Conservation (phyloP, 2,329 filamentous ascomycete species). For the Hirsutella rhossiliensis region DNA sequence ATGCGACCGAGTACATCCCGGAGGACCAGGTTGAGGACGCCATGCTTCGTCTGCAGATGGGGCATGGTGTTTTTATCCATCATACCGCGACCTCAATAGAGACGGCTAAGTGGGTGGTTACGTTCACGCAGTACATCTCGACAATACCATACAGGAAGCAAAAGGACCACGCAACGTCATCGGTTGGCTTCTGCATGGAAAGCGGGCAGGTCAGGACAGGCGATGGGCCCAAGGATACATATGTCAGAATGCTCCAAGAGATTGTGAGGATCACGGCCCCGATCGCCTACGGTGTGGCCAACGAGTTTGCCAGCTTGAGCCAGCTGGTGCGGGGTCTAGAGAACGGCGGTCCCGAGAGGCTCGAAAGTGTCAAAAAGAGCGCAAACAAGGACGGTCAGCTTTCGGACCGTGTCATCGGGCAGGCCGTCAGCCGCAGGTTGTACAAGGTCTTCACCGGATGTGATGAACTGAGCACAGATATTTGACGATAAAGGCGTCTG, state of each 20-base stretch:
- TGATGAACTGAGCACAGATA: conserved; percentile 43
- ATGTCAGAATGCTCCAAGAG: conserved; percentile 64
- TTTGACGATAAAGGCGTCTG: conserved; percentile 17
- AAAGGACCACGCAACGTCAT: conserved; percentile 33
- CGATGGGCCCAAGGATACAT: conserved; percentile 53
- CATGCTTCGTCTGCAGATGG: conserved; percentile 56
- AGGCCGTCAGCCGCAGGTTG: conserved; percentile 44
- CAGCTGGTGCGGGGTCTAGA: conserved; percentile 48
- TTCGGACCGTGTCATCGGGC: conserved; percentile 43
- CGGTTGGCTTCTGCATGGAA: conserved; percentile 67
- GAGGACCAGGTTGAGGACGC: conserved; percentile 61
- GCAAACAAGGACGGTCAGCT: conserved; percentile 44
- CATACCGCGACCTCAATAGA: conserved; percentile 50
- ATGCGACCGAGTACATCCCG: conserved; percentile 38
- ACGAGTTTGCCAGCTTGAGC: conserved; percentile 45
- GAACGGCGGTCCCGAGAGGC: conserved; percentile 40
- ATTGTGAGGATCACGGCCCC: conserved; percentile 59
- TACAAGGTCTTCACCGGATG: conserved; percentile 46
- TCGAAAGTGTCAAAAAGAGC: conserved; percentile 50
- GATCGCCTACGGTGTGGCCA: conserved; percentile 57
- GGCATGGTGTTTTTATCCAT: conserved; percentile 55
- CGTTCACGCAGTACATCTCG: conserved; percentile 69
- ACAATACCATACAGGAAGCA: conserved; percentile 59
- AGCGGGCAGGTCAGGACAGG: conserved; percentile 63
- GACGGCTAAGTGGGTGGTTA: conserved; percentile 59